phyloP scores from a whole-genome alignment of 768 basidiomycete species.

The Multifurca ochricompacta region DNA sequence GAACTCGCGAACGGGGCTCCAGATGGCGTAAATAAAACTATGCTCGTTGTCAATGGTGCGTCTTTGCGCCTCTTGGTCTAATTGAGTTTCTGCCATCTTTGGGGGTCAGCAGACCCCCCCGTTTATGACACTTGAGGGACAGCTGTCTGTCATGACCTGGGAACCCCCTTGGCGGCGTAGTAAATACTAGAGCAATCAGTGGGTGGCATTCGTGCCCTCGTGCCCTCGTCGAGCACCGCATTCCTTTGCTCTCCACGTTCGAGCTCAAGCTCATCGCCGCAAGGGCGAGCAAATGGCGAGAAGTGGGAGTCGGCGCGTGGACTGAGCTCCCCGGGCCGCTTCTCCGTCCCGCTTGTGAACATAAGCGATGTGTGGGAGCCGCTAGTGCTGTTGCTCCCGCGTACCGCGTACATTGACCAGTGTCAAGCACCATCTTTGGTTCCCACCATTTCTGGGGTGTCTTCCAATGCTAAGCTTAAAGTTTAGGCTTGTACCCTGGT shows the following conservation, averaged over 20 bases:
- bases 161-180: too few species aligned
- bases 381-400: too few species aligned
- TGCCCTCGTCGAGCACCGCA: too few species aligned
- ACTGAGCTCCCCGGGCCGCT: too few species aligned
- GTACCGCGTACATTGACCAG: background rate
- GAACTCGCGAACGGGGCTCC: conserved; percentile 33
- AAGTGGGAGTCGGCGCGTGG: too few species aligned
- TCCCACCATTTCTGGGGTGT: background rate
- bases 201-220: too few species aligned
- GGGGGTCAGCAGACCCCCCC: background rate
- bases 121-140: background rate
- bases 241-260: too few species aligned
- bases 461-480: background rate
- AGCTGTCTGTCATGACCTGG: background rate
- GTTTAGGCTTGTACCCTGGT: conserved; percentile 30
- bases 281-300: too few species aligned
- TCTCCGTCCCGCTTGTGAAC: too few species aligned
- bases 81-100: background rate
- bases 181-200: too few species aligned
- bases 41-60: conserved; percentile 43
- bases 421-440: background rate
- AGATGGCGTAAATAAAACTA: conserved; percentile 34
- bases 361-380: too few species aligned
- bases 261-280: too few species aligned
- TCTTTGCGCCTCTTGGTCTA: background rate